A percentile compares a stretch with the other conserved stretches of the same genome.
Conservation (phyloP, 176 grass and related monocot genomes). For the Tillandsia fasciculata region DNA sequence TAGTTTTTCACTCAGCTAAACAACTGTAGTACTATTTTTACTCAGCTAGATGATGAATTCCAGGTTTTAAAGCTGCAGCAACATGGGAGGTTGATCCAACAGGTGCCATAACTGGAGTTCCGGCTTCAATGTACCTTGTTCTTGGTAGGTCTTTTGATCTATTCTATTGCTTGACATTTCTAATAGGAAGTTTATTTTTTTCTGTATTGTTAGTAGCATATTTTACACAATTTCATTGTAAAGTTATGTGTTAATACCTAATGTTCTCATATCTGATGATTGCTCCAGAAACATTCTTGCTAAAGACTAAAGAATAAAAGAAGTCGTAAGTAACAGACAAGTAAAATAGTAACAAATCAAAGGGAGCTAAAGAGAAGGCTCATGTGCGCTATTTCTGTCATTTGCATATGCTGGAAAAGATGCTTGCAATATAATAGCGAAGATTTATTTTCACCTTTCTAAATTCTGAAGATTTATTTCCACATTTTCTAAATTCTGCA, state of each 20-base stretch:
- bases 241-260: not conserved
- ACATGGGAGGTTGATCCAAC: slow-evolving; percentile 88
- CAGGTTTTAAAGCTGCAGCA: slow-evolving; percentile 56
- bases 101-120: slow-evolving; percentile 46
- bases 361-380: too few species aligned
- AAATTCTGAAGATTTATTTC: too few species aligned
- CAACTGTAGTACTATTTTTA: not conserved
- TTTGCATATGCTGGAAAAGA: too few species aligned
- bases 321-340: too few species aligned
- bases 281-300: not conserved
- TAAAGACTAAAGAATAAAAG: too few species aligned
- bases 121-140: slow-evolving; percentile 77
- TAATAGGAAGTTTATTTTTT: not conserved
- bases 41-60: slow-evolving; percentile 15
- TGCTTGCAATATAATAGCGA: too few species aligned
- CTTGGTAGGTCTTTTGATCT: slow-evolving; percentile 54
- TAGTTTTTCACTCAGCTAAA: too few species aligned
- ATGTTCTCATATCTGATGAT: not conserved
- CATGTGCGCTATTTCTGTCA: too few species aligned
- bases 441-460: too few species aligned
- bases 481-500: too few species aligned
- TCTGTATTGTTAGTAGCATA: not conserved
- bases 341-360: too few species aligned
- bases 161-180: not conserved
- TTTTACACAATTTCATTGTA: not conserved